phyloP scores from a whole-genome alignment of 2,329 filamentous ascomycete species.

The Aspergillus sp. region DNA sequence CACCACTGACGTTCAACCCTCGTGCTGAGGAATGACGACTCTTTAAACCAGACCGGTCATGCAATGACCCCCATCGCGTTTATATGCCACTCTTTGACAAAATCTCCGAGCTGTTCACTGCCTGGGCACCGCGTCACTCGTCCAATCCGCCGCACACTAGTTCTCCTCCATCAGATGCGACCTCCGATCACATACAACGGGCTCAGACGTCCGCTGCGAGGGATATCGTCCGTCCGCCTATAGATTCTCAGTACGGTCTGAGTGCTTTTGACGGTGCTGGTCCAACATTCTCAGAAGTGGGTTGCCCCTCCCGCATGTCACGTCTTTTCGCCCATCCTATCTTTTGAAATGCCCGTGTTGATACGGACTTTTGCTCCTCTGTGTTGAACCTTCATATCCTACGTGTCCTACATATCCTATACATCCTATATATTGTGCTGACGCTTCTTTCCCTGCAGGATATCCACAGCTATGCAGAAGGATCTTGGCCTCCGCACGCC shows the following conservation, averaged over 20 bases:
- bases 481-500: slow-evolving; percentile 8
- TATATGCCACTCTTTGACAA: slow-evolving; percentile 22
- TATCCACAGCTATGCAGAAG: slow-evolving; percentile 19
- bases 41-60: slow-evolving; percentile 5
- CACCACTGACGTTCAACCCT: neutral
- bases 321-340: neutral
- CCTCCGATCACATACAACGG: slow-evolving; percentile 19
- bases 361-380: neutral
- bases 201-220: slow-evolving; percentile 23
- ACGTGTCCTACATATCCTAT: too few species aligned
- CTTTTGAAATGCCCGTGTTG: neutral
- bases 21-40: slow-evolving; percentile 3
- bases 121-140: slow-evolving; percentile 7
- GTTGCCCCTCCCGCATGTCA: neutral
- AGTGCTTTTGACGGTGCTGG: neutral
- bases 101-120: slow-evolving; percentile 15
- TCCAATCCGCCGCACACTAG: neutral
- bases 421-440: neutral
- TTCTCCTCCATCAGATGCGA: slow-evolving; percentile 22
- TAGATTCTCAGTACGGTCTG: slow-evolving; percentile 7
- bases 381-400: neutral
- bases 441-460: slow-evolving; percentile 7
- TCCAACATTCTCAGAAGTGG: neutral
- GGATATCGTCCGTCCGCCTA: slow-evolving; percentile 13
- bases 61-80: slow-evolving; percentile 15